Base-by-base conservation (phyloP, 2,329 filamentous ascomycete species). In the Fusarium sp. region DNA sequence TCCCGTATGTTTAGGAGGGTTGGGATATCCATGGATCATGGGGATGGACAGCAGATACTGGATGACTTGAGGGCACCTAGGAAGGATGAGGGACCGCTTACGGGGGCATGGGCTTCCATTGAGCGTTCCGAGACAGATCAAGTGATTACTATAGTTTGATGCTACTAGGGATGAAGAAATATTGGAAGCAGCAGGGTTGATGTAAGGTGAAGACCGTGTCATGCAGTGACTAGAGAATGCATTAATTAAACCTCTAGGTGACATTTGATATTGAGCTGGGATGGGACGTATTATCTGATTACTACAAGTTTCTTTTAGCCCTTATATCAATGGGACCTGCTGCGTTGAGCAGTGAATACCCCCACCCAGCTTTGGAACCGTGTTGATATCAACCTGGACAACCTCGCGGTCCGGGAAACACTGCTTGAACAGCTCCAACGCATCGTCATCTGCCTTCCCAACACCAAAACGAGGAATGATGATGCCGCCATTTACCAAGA, bases 271-370 rank as follows among this genome's bases (percentile, higher is more conserved):
- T n/a, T 24, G 48, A 52, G 45, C 18, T 18, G 45, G 11, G 48
- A 52, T 52, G 18, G n/a, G 16, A n/a, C 9, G 18, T n/a, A 29
- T 18, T 7, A 52, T n/a, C 9, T 52, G 11, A 29, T n/a, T 52
- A 13, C 14, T 29, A 29, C 48, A 52, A 29, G 13, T 11, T 18
- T 3, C 48, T 24, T 29, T 24, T 29, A 29, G 14, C 9, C 8
- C 29, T 35, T 24, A 48, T 14, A 62, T 48, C 41, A 62, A 24
- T n/a, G 77, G 77, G 20, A 81, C 62, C 24, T 81, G 76, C 52
- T 81, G 79, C 1, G 78, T 79, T 11, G 77, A 68, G 57, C 78
- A 81, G 50, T 81, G 79, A 67, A 80, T 76, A 1, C 78, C 79
- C 13, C 78, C 79, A 1, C 79, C 78, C 4, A 74, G 43, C 18